Conservation (phyloP, 2,329 filamentous ascomycete species). For the Penicillium olsonii region DNA sequence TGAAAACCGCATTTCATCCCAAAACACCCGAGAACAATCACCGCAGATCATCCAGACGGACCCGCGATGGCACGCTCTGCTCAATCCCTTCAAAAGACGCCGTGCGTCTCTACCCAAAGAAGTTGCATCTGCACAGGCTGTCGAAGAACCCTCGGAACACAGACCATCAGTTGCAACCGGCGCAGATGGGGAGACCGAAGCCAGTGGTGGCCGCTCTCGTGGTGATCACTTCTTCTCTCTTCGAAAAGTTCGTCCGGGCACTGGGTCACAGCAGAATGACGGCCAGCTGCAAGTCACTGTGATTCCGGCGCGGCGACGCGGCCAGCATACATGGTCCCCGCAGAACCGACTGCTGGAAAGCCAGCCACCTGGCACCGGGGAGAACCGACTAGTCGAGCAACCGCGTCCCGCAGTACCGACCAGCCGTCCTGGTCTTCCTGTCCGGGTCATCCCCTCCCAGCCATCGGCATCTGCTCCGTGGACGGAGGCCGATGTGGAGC, state of each 20-base stretch:
- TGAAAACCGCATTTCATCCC: slow-evolving; percentile 18
- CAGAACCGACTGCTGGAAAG: slow-evolving; percentile 30
- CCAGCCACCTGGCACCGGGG: slow-evolving; percentile 9
- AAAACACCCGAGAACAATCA: slow-evolving; percentile 33
- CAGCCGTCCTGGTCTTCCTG: slow-evolving; percentile 39
- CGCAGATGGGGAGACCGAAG: slow-evolving; percentile 26
- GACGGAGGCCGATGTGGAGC: slow-evolving; percentile 46
- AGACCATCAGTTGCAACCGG: slow-evolving; percentile 35
- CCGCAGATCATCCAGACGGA: slow-evolving; percentile 34
- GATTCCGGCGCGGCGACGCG: slow-evolving; percentile 60
- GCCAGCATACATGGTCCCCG: slow-evolving; percentile 58
- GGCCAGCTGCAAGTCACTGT: slow-evolving; percentile 58
- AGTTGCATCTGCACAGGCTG: slow-evolving; percentile 58
- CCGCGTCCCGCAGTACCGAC: background rate
- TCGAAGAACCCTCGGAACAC: slow-evolving; percentile 37
- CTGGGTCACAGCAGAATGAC: slow-evolving; percentile 39
- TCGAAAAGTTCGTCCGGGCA: slow-evolving; percentile 43
- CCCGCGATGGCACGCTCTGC: slow-evolving; percentile 51
- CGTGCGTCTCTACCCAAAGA: slow-evolving; percentile 61
- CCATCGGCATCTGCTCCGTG: slow-evolving; percentile 56
- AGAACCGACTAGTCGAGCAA: background rate
- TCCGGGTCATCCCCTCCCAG: slow-evolving; percentile 63
- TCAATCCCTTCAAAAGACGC: slow-evolving; percentile 61
- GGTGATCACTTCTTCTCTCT: slow-evolving; percentile 52
- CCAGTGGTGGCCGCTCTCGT: slow-evolving; percentile 47